These are phyloP conservation scores for Boletus reticuloceps DNA, from an alignment of 768 basidiomycete genomes.

Conservation along the genomic window DNA sequence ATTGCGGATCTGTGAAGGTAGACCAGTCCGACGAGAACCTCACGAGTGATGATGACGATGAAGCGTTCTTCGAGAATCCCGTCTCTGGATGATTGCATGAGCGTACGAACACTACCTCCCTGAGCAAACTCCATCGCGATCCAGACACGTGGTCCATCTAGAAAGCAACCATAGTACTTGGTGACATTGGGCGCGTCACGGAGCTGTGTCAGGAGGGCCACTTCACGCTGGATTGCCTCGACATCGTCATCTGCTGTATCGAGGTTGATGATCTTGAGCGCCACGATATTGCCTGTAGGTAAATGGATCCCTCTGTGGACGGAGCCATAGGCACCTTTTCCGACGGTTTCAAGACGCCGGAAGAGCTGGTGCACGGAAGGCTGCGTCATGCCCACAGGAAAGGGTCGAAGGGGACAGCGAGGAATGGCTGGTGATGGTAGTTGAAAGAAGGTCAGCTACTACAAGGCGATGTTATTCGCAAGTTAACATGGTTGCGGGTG, in stretches of 20 bases:
- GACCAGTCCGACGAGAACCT: conserved; percentile 80
- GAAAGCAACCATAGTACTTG: conserved; percentile 93
- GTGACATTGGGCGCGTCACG: conserved; percentile 90
- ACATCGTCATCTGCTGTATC: conserved; percentile 97
- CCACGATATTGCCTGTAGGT: conserved; percentile 83
- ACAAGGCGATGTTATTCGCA: neutral
- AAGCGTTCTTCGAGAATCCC: conserved; percentile 86
- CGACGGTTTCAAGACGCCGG: conserved; percentile 85
- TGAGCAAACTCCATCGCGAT: conserved; percentile 98
- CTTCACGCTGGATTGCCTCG: conserved; percentile 93
- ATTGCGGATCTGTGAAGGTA: conserved; percentile 93
- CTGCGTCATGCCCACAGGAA: conserved; percentile 37
- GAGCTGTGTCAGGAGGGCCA: conserved; percentile 86
- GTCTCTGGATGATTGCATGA: conserved; percentile 84
- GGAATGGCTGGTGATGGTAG: conserved; percentile 1
- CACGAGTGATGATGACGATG: conserved; percentile 81
- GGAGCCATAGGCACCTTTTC: conserved; percentile 94
- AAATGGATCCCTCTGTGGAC: conserved; percentile 90
- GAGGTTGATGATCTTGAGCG: conserved; percentile 98
- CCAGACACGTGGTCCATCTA: conserved; percentile 96
- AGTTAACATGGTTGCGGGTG: no score
- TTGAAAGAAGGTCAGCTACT: neutral
- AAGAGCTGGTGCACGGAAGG: conserved; percentile 76
- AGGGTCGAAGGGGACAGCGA: neutral
- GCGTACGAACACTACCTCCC: conserved; percentile 88